Percentiles rank a stretch among this genome's conserved stretches.
Evolutionary conservation across 192 early-diverging fungal species (phyloP).

Genomic region (Chytriomyces sp.): DNA sequence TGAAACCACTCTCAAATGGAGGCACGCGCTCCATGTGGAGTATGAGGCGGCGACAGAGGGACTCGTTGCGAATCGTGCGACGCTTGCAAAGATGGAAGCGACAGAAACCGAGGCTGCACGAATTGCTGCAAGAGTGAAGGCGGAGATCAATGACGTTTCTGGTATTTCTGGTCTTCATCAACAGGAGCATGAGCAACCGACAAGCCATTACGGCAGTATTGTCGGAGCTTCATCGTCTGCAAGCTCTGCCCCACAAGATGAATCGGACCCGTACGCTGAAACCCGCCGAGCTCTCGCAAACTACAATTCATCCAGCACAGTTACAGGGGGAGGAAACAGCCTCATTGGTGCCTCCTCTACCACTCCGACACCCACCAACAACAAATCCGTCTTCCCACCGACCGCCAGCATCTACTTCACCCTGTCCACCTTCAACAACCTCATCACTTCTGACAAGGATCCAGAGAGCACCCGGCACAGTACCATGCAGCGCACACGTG

Average conservation of each 20-base stretch:
- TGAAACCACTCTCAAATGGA: constrained; percentile 82
- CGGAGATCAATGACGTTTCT: constrained; percentile 59
- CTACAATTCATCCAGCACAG: constrained; percentile 33
- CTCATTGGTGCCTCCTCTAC: background rate
- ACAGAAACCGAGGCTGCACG: constrained; percentile 70
- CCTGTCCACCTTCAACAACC: constrained; percentile 79
- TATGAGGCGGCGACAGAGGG: constrained; percentile 52
- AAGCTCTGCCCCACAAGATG: constrained; percentile 32
- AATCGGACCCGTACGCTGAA: constrained; percentile 22
- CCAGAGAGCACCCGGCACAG: constrained; percentile 86
- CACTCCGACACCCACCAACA: background rate
- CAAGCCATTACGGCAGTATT: constrained; percentile 1
- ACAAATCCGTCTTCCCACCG: constrained; percentile 12
- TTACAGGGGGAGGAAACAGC: background rate
- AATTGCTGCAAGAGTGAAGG: constrained; percentile 72
- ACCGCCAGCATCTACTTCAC: background rate
- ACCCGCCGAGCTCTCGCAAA: constrained; percentile 15
- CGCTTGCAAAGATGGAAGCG: constrained; percentile 46
- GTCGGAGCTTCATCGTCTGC: background rate
- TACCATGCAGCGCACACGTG: constrained; percentile 85
- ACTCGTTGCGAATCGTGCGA: constrained; percentile 43
- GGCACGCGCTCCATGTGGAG: constrained; percentile 81
- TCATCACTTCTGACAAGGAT: constrained; percentile 88
- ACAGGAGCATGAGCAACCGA: background rate
- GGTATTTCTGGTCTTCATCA: background rate